Conservation (phyloP, 768 basidiomycete species). For the Kockovaella imperatae region DNA sequence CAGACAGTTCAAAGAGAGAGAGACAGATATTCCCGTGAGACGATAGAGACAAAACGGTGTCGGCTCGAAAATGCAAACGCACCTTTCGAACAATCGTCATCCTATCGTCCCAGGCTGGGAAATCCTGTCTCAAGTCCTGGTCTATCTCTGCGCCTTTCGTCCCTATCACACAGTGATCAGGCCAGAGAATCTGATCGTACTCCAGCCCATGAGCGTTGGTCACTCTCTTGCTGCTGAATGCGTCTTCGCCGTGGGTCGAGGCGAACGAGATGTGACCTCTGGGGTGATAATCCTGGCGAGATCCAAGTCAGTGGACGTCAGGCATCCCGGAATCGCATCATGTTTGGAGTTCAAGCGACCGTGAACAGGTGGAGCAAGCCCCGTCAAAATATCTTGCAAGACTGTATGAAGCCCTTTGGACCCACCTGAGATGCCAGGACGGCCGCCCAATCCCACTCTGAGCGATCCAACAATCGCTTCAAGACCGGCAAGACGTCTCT, state of each 20-base stretch:
- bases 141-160: slow-evolving; percentile 58
- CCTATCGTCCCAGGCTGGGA: slow-evolving; percentile 44
- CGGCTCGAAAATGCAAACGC: neutral
- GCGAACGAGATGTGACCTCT: slow-evolving; percentile 64
- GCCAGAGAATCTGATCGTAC: slow-evolving; percentile 62
- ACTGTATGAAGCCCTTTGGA: slow-evolving; percentile 3
- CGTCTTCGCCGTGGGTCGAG: slow-evolving; percentile 47
- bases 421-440: slow-evolving; percentile 48
- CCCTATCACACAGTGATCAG: slow-evolving; percentile 62
- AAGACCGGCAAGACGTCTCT: slow-evolving; percentile 55
- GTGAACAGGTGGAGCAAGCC: neutral
- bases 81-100: slow-evolving; percentile 30
- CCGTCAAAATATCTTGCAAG: too few species aligned
- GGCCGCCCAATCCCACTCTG: slow-evolving; percentile 43
- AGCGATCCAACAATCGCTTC: slow-evolving; percentile 52
- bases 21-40: neutral
- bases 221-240: slow-evolving; percentile 47
- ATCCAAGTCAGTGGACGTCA: neutral
- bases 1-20: neutral
- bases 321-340: too few species aligned
- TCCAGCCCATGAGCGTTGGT: slow-evolving; percentile 23
- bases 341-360: neutral
- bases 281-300: slow-evolving; percentile 48
- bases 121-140: slow-evolving; percentile 51
- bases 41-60: neutral